phyloP scores from a whole-genome alignment of 2,329 filamentous ascomycete genomes.

The Pyrenophora graminea region DNA sequence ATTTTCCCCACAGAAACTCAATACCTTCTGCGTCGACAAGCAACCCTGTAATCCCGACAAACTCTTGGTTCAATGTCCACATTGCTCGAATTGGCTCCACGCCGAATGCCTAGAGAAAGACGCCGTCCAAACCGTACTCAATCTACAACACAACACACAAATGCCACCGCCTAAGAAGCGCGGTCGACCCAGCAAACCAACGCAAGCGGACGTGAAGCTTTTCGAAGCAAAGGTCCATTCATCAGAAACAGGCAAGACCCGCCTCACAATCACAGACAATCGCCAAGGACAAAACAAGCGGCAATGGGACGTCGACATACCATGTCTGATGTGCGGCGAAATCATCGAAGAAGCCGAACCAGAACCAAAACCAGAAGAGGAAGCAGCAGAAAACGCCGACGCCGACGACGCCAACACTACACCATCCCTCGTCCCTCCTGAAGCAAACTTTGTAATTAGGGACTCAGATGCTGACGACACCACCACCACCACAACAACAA shows the following conservation, averaged over 20 bases:
- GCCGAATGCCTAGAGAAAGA: slow-evolving; percentile 42
- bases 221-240: slow-evolving; percentile 13
- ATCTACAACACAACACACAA: neutral
- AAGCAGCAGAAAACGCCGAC: no score
- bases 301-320: slow-evolving; percentile 22
- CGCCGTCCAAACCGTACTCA: slow-evolving; percentile 16
- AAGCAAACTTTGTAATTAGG: slow-evolving; percentile 1
- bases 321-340: slow-evolving; percentile 25
- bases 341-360: slow-evolving; percentile 18
- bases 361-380: neutral
- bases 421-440: neutral
- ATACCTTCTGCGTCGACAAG: slow-evolving; percentile 47
- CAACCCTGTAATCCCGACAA: slow-evolving; percentile 50
- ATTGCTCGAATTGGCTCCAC: slow-evolving; percentile 52
- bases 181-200: slow-evolving; percentile 1
- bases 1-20: slow-evolving; percentile 30
- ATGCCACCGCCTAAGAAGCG: slow-evolving; percentile 7
- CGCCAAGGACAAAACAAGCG: slow-evolving; percentile 6
- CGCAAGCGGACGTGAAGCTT: slow-evolving; percentile 1
- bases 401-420: neutral
- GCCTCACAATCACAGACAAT: slow-evolving; percentile 26
- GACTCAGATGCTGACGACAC: neutral
- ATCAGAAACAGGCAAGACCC: slow-evolving; percentile 4
- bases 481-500: neutral
- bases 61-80: slow-evolving; percentile 48